phyloP scores from a whole-genome alignment of 2,329 filamentous ascomycete genomes.

The Neonectria punicea region DNA sequence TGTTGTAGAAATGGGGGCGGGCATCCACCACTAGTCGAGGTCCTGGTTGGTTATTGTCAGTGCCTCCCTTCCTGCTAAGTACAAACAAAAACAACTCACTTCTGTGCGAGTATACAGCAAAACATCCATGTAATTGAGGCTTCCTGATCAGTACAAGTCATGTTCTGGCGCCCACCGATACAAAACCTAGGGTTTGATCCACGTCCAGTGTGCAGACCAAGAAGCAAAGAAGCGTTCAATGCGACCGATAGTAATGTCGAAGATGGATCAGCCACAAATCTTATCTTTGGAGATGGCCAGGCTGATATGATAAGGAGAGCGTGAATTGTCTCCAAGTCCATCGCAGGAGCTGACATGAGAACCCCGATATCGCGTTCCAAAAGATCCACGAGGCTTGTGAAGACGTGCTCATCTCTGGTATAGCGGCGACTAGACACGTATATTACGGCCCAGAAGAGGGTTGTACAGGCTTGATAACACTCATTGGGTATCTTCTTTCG shows the following conservation, averaged over 20 bases:
- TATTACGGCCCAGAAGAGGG: constrained; percentile 67
- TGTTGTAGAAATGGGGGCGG: constrained; percentile 63
- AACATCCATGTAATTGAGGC: constrained; percentile 64
- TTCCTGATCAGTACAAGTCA: constrained; percentile 61
- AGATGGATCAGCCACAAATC: constrained; percentile 63
- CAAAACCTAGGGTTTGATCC: constrained; percentile 62
- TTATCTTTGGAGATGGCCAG: constrained; percentile 63
- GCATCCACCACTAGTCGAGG: constrained; percentile 55
- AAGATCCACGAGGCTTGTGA: constrained; percentile 58
- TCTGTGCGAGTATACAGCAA: constrained; percentile 63
- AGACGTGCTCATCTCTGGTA: constrained; percentile 53
- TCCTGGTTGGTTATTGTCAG: constrained; percentile 28
- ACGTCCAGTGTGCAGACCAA: constrained; percentile 63
- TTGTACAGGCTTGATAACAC: constrained; percentile 58
- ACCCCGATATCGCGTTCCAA: constrained; percentile 59
- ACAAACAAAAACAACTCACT: constrained; percentile 44
- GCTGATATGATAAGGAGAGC: constrained; percentile 62
- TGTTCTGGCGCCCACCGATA: constrained; percentile 55
- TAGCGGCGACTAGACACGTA: constrained; percentile 62
- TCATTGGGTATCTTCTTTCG: constrained; percentile 61
- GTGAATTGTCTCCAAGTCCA: constrained; percentile 61
- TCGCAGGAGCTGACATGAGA: constrained; percentile 53
- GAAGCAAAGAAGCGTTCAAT: constrained; percentile 58
- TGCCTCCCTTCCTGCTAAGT: neutral
- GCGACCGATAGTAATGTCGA: constrained; percentile 58